Evolutionary conservation across 1,139 yeast genomes (phyloP), one percentile per base, ranked within the genome.

Genomic region (Geotrichum candidum): DNA sequence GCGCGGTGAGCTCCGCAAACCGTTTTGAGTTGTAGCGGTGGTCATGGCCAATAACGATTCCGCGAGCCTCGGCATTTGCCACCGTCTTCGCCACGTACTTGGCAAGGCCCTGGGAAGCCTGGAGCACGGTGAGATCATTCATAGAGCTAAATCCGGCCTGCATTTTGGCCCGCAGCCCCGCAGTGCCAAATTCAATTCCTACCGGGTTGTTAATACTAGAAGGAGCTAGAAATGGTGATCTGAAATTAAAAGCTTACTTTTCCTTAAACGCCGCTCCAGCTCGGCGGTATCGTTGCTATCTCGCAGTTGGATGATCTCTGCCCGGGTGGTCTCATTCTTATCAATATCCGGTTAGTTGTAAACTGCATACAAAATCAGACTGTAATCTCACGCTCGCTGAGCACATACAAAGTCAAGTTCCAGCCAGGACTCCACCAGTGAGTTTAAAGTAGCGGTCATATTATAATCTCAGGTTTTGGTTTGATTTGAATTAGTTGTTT

Each of bases 21-120:
- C 87, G 77, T 65, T 79, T 80, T 0, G 98, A 92, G 70, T 91
- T 82, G 76, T 81, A 86, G 53, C 99, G 79, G 73, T 94, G 98
- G 72, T 94, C 99, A 75, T 91, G 92, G 1, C 98, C 98, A 54
- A 94, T 78, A 0, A 91, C 97, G 25, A 90, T 79, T 0, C 81
- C 81, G 2, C 83, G 70, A n/a, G 56, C 56, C 51, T 57, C 51
- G 13, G 77, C 75, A 35, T 69, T 62, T 1, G 75, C 70, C 25
- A 74, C 73, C n/a, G 72, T 70, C n/a, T 69, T 64, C 27, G 67
- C 66, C 1, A 88, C 76, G 72, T 88, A 90, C 60, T 76, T 76
- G 0, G 96, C 88, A 41, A 94, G 78, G 0, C 98, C 99, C 70
- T 92, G 98, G 0, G 97, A 86, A 0, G 98, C 95, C 74, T 92